Base-by-base conservation (phyloP, 2,329 filamentous ascomycete genomes). In the Aspergillus novofumigatus region DNA sequence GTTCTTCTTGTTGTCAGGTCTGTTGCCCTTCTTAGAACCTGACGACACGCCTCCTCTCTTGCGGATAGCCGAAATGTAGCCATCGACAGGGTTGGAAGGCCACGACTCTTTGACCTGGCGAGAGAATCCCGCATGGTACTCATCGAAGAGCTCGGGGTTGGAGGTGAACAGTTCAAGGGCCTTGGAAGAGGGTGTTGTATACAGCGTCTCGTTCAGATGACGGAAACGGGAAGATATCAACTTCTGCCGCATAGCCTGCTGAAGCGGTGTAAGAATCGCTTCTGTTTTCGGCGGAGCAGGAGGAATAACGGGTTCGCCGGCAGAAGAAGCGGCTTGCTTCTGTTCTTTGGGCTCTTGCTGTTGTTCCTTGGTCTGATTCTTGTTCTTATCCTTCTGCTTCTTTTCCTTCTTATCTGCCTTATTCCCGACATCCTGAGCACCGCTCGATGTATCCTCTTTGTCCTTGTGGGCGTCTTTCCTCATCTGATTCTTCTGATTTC, bases 81-180 rank as follows among this genome's bases (percentile, higher is more conserved):
- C 85, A 72, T 97, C 90, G 49, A 99, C 91, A 0, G 94, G 94
- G 75, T 99, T 99, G 70, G 93, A 90, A 7, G 94, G 94, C 94
- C 94, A 99, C 2, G 92, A 78, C 55, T 78, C 89, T 69, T 91
- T 88, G 58, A 97, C 94, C 77, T 99, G 94, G 53, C 92, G 90
- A 1, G 92, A 89, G 81, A 99, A 99, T 35, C 94, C 94, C 59
- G 92, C 88, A 77, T 99, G 94, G 76, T 99, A 99, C 76, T 97
- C 92, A 65, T 86, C 83, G 77, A 97, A 99, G 83, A 97, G 92
- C 70, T 96, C 91, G 0, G 94, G 94, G 51, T 90, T 91, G 35
- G 89, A 81, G 52, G 85, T 80, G 79, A 99, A 97, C 25, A 97
- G 85, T 52, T 83, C 78, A 65, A 94, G 86, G n/a, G 94, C 90